These are phyloP conservation scores for Huntiella abstrusa DNA, from an alignment of 2,329 filamentous ascomycete genomes.

Conservation along the genomic window DNA sequence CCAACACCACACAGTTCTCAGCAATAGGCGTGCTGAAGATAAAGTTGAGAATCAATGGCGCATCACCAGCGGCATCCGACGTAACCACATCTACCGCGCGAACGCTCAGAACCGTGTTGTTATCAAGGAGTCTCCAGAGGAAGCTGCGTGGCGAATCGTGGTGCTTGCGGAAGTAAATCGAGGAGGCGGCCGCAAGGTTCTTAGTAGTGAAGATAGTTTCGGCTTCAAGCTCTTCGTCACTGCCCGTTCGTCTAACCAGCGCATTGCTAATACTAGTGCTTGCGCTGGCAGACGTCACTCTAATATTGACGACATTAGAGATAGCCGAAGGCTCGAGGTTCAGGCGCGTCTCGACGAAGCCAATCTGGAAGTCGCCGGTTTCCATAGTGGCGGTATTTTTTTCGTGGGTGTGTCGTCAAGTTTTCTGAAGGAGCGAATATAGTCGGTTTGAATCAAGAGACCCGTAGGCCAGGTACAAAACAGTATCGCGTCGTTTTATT, in stretches of 20 bases:
- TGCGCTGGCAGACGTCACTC: constrained; percentile 36
- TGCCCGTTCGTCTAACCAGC: constrained; percentile 12
- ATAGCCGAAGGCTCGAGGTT: constrained; percentile 57
- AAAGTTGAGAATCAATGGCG: constrained; percentile 58
- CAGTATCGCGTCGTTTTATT: too few species aligned
- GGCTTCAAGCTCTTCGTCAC: constrained; percentile 33
- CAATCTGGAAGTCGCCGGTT: constrained; percentile 39
- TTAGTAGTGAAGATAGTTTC: constrained; percentile 54
- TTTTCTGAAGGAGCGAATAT: too few species aligned
- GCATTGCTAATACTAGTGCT: constrained; percentile 16
- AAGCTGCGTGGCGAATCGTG: constrained; percentile 66
- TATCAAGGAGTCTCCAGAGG: constrained; percentile 75
- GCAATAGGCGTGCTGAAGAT: constrained; percentile 57
- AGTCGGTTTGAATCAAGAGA: too few species aligned
- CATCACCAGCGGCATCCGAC: constrained; percentile 37
- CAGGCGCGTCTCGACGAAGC: constrained; percentile 76
- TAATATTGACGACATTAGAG: constrained; percentile 51
- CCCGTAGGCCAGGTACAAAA: too few species aligned
- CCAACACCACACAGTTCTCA: constrained; percentile 61
- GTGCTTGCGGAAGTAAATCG: constrained; percentile 66
- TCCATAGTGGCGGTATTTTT: constrained; percentile 43
- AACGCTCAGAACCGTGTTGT: constrained; percentile 62
- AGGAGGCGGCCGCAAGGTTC: constrained; percentile 58
- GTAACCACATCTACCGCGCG: constrained; percentile 59
- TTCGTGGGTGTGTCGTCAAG: not conserved